phyloP scores from a whole-genome alignment of 495 filamentous ascomycete genomes.

The Letharia lupina region DNA sequence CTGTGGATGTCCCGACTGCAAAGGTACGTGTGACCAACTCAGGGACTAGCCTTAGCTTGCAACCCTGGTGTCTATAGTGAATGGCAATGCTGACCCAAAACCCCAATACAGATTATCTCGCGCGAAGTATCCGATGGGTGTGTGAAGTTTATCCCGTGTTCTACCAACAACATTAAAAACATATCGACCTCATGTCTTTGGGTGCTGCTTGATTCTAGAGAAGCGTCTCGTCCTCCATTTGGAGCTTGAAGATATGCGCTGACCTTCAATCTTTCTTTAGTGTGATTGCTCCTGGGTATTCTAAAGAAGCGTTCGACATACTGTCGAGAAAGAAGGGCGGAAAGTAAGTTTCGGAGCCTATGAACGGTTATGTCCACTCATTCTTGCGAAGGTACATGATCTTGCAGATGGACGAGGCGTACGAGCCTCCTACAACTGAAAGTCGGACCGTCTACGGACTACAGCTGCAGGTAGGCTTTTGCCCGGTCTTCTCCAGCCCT shows the following conservation, averaged over 20 bases:
- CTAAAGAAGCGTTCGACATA: slow-evolving; percentile 76
- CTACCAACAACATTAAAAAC: no score
- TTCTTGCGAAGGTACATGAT: slow-evolving; percentile 33
- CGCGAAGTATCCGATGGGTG: slow-evolving; percentile 86
- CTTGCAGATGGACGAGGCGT: slow-evolving; percentile 82
- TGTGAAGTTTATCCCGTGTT: no score
- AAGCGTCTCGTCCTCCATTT: no score
- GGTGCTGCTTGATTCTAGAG: no score
- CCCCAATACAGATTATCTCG: slow-evolving; percentile 48
- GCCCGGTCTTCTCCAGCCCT: neutral
- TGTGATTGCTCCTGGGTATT: slow-evolving; percentile 64
- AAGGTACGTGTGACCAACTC: no score
- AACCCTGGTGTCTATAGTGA: no score
- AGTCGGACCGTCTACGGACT: slow-evolving; percentile 82
- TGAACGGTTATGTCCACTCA: neutral
- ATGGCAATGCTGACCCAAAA: no score
- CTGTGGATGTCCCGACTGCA: slow-evolving; percentile 82
- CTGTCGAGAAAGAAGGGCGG: slow-evolving; percentile 97
- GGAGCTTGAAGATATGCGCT: no score
- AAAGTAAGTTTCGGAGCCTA: slow-evolving; percentile 41
- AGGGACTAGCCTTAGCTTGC: no score
- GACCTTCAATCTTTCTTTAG: slow-evolving; percentile 40
- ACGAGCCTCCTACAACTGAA: slow-evolving; percentile 68
- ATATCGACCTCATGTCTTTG: no score
- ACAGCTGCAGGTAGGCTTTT: slow-evolving; percentile 43